Conservation (phyloP, 768 basidiomycete species). For the Sistotremastrum niveocremeum region DNA sequence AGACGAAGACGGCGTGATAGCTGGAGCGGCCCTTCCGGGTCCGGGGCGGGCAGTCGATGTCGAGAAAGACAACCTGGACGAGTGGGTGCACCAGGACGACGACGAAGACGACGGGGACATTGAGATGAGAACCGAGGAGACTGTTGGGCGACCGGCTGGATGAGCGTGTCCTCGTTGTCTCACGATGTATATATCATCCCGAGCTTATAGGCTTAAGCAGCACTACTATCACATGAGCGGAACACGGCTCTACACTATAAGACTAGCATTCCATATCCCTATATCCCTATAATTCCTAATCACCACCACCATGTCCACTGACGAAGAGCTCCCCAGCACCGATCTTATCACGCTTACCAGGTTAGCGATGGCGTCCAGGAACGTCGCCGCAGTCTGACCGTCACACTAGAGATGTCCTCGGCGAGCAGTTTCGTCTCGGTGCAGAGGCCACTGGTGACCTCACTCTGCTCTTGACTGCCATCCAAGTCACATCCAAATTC, state of each 20-base stretch:
- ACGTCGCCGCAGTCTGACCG: not conserved
- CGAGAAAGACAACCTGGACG: conserved; percentile 20
- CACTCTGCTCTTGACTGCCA: conserved; percentile 86
- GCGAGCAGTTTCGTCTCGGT: conserved; percentile 74
- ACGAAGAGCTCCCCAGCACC: conserved; percentile 63
- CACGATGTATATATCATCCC: no score
- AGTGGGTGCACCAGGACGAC: conserved; percentile 14
- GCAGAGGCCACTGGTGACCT: conserved; percentile 82
- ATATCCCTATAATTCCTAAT: not conserved
- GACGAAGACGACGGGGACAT: conserved; percentile 11
- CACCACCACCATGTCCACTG: conserved; percentile 12
- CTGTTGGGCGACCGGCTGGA: no score
- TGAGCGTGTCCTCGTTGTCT: no score
- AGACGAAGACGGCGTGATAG: conserved; percentile 17
- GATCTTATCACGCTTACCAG: conserved; percentile 90
- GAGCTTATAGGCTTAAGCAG: no score
- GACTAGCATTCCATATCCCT: no score
- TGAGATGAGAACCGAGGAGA: no score
- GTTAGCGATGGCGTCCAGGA: conserved; percentile 27
- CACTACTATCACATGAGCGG: no score
- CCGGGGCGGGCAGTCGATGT: conserved; percentile 19
- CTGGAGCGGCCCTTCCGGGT: conserved; percentile 26
- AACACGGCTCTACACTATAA: no score
- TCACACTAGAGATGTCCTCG: conserved; percentile 63
- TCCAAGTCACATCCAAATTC: conserved; percentile 93